Percentiles rank a stretch among this genome's conserved stretches.
phyloP scores from a whole-genome alignment of 176 grass and related monocot species.

The Zoysia pacifica region DNA sequence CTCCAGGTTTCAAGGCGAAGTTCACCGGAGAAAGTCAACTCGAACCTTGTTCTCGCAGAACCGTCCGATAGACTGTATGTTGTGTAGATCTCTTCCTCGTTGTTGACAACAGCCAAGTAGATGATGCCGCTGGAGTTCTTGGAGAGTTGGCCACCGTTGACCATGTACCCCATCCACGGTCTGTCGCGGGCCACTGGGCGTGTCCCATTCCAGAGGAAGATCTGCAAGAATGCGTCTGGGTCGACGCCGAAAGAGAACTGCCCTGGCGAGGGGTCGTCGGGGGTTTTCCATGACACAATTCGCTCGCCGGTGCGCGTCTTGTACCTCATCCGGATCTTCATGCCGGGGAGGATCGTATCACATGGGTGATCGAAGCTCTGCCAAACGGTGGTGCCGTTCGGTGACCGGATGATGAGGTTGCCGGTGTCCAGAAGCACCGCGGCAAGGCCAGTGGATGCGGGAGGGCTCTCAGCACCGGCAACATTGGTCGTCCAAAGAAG shows the following conservation, averaged over 20 bases:
- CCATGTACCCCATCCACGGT: constrained; percentile 30
- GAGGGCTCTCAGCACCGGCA: too few relatives aligned
- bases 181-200: not conserved
- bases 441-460: not conserved
- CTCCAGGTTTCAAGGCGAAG: not conserved
- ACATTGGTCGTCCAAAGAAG: constrained; percentile 39
- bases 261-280: constrained; percentile 41
- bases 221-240: constrained; percentile 32
- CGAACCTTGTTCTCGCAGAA: not conserved
- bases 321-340: constrained; percentile 21
- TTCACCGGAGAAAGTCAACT: constrained; percentile 18
- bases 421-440: constrained; percentile 41
- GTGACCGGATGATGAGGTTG: constrained; percentile 29
- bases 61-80: constrained; percentile 2
- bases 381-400: not conserved
- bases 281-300: constrained; percentile 42
- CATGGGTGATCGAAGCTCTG: not conserved
- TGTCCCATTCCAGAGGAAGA: constrained; percentile 35
- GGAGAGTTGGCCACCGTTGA: not conserved
- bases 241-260: constrained; percentile 47
- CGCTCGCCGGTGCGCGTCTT: not conserved
- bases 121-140: not conserved
- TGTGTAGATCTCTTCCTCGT: not conserved
- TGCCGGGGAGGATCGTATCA: constrained; percentile 24
- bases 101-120: not conserved